Conservation (phyloP, 176 grass and related monocot species). For the Triticum timopheevii region DNA sequence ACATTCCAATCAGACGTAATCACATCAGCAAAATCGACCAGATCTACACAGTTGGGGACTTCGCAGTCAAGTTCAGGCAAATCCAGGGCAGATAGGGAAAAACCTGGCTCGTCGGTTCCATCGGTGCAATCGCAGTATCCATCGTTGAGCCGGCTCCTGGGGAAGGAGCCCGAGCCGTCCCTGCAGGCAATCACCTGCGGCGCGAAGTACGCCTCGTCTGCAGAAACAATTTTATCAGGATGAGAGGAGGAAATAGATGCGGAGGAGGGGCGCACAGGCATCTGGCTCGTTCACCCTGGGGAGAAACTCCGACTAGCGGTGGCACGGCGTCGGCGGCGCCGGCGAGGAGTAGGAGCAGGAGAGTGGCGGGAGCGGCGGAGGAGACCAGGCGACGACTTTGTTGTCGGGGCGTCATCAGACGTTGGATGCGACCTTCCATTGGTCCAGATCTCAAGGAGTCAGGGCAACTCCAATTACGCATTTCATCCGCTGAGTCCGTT, state of each 20-base stretch:
- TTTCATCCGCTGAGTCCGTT: no score
- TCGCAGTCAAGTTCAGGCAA: neutral
- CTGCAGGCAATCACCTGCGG: constrained; percentile 72
- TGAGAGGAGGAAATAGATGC: neutral
- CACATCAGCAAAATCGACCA: constrained; percentile 3
- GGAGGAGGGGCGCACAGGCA: neutral
- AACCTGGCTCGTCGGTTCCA: constrained; percentile 88
- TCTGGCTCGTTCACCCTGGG: constrained; percentile 31
- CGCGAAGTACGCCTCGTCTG: constrained; percentile 79
- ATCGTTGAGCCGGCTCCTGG: constrained; percentile 73
- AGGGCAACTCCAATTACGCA: no score
- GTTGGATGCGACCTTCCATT: neutral
- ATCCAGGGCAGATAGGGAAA: neutral
- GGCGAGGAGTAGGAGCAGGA: constrained; percentile 47
- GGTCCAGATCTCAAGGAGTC: constrained; percentile 7
- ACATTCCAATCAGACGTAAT: constrained; percentile 7
- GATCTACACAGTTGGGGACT: constrained; percentile 25
- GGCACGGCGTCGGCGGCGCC: constrained; percentile 23
- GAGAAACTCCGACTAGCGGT: constrained; percentile 57
- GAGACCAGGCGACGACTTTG: constrained; percentile 40
- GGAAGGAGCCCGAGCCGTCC: constrained; percentile 72
- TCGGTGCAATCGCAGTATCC: constrained; percentile 84
- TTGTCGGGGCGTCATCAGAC: constrained; percentile 26
- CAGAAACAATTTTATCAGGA: constrained; percentile 10
- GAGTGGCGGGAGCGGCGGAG: constrained; percentile 36